Evolutionary conservation across 2,329 filamentous ascomycete genomes (phyloP).

Genomic region (Pezicula radicicola): DNA sequence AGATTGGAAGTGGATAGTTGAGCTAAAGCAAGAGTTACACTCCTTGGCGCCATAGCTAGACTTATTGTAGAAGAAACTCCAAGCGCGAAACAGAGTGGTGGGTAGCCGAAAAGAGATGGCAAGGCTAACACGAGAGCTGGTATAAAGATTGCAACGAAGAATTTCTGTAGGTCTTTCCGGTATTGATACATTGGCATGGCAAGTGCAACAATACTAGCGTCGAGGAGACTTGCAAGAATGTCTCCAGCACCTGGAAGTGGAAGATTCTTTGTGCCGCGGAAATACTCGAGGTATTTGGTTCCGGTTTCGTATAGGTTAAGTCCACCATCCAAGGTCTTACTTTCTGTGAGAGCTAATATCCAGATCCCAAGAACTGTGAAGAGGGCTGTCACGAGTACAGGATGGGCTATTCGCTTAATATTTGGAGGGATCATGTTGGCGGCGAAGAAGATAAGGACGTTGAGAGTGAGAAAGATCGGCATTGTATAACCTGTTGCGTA

Average conservation of each 20-base stretch:
- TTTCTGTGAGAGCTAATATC: slow-evolving; percentile 41
- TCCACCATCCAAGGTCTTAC: slow-evolving; percentile 30
- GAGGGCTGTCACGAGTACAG: slow-evolving; percentile 50
- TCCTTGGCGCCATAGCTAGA: slow-evolving; percentile 50
- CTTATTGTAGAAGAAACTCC: slow-evolving; percentile 45
- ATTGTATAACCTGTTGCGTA: slow-evolving; percentile 44
- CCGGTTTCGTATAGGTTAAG: no score
- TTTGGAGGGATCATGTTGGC: slow-evolving; percentile 41
- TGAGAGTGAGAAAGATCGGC: slow-evolving; percentile 35
- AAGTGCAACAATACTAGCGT: slow-evolving; percentile 52
- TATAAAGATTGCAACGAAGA: slow-evolving; percentile 46
- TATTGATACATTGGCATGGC: slow-evolving; percentile 57
- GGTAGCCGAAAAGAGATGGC: slow-evolving; percentile 50
- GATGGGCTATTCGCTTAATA: slow-evolving; percentile 49
- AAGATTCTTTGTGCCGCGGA: slow-evolving; percentile 28
- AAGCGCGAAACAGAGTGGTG: slow-evolving; percentile 43
- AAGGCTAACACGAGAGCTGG: slow-evolving; percentile 46
- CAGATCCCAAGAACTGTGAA: slow-evolving; percentile 47
- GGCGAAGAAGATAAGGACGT: slow-evolving; percentile 44
- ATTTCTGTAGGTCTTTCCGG: slow-evolving; percentile 45
- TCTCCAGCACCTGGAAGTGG: slow-evolving; percentile 48
- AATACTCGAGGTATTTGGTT: slow-evolving; percentile 34
- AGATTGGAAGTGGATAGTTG: slow-evolving; percentile 49
- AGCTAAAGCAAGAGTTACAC: slow-evolving; percentile 53
- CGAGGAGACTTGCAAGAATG: slow-evolving; percentile 47